phyloP scores from a whole-genome alignment of 805 yeast species.

The Cyberlindnera saturnus region DNA sequence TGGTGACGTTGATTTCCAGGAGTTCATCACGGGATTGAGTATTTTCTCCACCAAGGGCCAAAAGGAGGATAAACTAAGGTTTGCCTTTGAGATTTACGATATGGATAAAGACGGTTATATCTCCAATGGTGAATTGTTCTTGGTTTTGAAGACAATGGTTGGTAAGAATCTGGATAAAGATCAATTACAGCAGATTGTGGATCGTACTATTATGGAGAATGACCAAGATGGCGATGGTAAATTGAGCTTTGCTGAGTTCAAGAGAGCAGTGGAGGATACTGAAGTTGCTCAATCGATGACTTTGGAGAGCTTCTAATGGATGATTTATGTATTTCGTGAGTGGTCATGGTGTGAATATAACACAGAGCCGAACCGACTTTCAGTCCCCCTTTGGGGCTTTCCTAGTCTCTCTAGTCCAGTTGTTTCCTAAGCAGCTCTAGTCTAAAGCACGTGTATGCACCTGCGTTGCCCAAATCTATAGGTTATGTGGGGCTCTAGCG shows the following conservation, averaged over 20 bases:
- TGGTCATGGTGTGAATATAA: not conserved
- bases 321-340: not conserved
- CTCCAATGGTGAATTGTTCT: constrained; percentile 89
- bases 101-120: constrained; percentile 93
- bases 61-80: constrained; percentile 72
- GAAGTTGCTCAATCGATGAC: constrained; percentile 58
- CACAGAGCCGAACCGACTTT: not conserved
- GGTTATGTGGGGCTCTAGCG: too few relatives aligned
- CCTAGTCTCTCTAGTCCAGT: too few relatives aligned
- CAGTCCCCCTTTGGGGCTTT: too few relatives aligned
- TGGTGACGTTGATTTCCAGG: constrained; percentile 93
- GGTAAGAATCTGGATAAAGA: constrained; percentile 82
- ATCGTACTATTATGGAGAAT: constrained; percentile 90
- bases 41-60: constrained; percentile 83
- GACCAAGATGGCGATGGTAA: constrained; percentile 85
- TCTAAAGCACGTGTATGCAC: too few relatives aligned
- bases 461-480: too few relatives aligned
- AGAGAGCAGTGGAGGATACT: constrained; percentile 50
- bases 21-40: constrained; percentile 80
- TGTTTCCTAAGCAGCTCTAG: too few relatives aligned
- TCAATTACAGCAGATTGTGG: constrained; percentile 94
- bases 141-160: constrained; percentile 95
- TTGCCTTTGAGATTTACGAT: constrained; percentile 92
- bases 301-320: constrained; percentile 21
- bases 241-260: constrained; percentile 82